phyloP scores from a whole-genome alignment of 192 early-diverging fungal species.

The Umbelopsis sp. region DNA sequence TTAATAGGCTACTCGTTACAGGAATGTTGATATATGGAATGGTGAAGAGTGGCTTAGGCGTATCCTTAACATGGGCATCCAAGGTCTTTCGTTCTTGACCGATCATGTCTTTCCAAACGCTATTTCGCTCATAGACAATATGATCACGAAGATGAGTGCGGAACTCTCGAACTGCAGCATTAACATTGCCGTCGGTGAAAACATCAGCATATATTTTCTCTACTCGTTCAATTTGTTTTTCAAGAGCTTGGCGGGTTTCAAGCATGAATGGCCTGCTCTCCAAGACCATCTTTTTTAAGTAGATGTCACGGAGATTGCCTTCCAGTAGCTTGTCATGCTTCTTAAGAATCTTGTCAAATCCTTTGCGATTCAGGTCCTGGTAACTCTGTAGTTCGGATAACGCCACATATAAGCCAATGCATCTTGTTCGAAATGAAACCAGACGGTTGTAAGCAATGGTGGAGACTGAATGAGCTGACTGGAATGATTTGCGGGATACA shows the following conservation, averaged over 20 bases:
- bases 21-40: conserved; percentile 17
- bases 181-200: conserved; percentile 55
- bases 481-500: conserved; percentile 24
- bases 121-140: conserved; percentile 75
- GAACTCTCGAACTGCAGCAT: conserved; percentile 58
- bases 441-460: conserved; percentile 11
- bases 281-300: conserved; percentile 55
- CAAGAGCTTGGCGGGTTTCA: conserved; percentile 50
- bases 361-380: conserved; percentile 82
- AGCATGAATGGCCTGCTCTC: conserved; percentile 55
- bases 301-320: conserved; percentile 39
- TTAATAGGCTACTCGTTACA: neutral
- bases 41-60: neutral
- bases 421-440: conserved; percentile 26
- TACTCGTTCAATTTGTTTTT: conserved; percentile 51
- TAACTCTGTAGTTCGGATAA: conserved; percentile 84
- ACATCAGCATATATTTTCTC: conserved; percentile 65
- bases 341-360: conserved; percentile 91
- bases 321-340: conserved; percentile 92
- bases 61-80: conserved; percentile 40
- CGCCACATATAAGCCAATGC: conserved; percentile 46
- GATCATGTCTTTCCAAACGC: conserved; percentile 81
- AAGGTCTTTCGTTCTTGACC: conserved; percentile 58
- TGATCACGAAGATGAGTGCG: conserved; percentile 64
- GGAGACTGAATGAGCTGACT: conserved; percentile 23